Conservation (phyloP, 176 grass and related monocot genomes). For the Otatea glauca region DNA sequence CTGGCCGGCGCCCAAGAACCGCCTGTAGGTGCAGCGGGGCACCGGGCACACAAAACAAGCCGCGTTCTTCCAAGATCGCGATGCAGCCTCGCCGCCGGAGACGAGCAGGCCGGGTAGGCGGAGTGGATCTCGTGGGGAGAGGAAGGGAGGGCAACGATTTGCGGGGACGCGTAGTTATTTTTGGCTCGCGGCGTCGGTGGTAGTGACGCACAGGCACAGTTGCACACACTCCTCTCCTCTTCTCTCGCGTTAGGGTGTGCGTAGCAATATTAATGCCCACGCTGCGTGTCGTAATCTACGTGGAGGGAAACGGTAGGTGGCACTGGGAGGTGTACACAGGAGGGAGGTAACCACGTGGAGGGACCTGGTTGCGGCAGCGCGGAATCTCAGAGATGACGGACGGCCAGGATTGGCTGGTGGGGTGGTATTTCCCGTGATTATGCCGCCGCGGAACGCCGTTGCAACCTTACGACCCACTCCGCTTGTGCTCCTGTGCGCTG, state of each 20-base stretch:
- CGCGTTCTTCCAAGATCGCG: neutral
- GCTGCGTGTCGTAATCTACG: neutral
- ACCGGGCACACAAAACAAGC: neutral
- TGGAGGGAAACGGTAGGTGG: neutral
- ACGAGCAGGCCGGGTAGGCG: neutral
- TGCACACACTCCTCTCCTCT: neutral
- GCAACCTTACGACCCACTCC: neutral
- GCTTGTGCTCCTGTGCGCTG: too few species aligned
- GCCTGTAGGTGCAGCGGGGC: neutral
- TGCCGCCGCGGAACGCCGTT: neutral
- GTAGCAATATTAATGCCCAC: constrained; percentile 4
- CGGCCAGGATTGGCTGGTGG: neutral
- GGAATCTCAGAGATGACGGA: neutral
- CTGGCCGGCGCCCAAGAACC: neutral
- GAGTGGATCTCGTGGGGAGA: constrained; percentile 56
- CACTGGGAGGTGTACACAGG: neutral
- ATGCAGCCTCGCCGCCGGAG: constrained; percentile 31
- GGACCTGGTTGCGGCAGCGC: neutral
- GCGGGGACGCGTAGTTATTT: constrained; percentile 66
- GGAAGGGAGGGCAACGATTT: constrained; percentile 14
- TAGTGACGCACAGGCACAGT: neutral
- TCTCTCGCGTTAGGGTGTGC: neutral
- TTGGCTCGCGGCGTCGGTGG: constrained; percentile 54
- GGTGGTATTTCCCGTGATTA: neutral
- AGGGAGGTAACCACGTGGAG: neutral